Conservation (phyloP, 106 monocot species). For the Allium cepa region DNA sequence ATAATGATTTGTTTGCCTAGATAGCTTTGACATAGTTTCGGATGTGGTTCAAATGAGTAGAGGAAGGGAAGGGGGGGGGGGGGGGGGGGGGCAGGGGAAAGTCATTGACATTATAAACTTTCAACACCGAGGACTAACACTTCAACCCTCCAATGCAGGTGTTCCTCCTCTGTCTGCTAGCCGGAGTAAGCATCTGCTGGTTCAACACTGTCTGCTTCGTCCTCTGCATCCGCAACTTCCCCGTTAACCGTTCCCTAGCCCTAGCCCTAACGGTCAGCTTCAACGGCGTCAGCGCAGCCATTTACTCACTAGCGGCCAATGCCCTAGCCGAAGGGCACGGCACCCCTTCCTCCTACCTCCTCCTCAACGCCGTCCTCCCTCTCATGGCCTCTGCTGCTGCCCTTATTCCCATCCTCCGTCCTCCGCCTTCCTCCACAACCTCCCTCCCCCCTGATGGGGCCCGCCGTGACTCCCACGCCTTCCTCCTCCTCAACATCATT, state of each 20-base stretch:
- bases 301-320: slow-evolving; percentile 55
- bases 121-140: no score
- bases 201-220: slow-evolving; percentile 89
- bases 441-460: slow-evolving; percentile 10
- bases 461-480: slow-evolving; percentile 29
- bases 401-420: slow-evolving; percentile 56
- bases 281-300: slow-evolving; percentile 72
- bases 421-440: slow-evolving; percentile 11
- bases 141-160: slow-evolving; percentile 22
- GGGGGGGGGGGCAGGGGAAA: neutral
- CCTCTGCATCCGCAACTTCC: slow-evolving; percentile 67
- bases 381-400: slow-evolving; percentile 37
- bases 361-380: slow-evolving; percentile 73
- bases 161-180: slow-evolving; percentile 59
- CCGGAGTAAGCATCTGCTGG: slow-evolving; percentile 84
- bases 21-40: no score
- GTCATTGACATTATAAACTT: no score
- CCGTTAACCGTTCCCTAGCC: slow-evolving; percentile 47
- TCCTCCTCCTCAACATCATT: slow-evolving; percentile 55
- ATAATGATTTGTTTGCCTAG: no score
- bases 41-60: neutral
- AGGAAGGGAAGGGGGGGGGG: no score
- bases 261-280: slow-evolving; percentile 79
- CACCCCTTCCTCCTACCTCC: slow-evolving; percentile 44
- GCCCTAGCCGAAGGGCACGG: slow-evolving; percentile 20